Percentiles rank a stretch among this genome's conserved stretches.
Conservation (phyloP, 129 eudicot species). For the Daucus carota region DNA sequence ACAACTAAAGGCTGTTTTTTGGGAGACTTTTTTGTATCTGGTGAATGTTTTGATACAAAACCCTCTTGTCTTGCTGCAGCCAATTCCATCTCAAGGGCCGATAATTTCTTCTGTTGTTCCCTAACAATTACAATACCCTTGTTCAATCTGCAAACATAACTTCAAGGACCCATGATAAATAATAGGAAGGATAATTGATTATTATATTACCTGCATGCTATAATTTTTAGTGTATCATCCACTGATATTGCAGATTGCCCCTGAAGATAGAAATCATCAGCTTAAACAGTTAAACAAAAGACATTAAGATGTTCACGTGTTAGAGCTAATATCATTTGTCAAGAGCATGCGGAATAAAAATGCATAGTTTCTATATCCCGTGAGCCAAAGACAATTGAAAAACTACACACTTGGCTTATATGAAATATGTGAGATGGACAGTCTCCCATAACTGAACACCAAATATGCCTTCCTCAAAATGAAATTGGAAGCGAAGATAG, state of each 20-base stretch:
- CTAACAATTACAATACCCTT: constrained; percentile 43
- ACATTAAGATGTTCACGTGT: not conserved
- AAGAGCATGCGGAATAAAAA: not conserved
- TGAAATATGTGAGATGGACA: not conserved
- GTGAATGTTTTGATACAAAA: constrained; percentile 50
- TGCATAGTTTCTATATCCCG: no score
- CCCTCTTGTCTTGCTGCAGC: constrained; percentile 82
- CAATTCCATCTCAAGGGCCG: constrained; percentile 82
- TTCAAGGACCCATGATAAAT: not conserved
- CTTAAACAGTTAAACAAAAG: not conserved
- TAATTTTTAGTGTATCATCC: constrained; percentile 76
- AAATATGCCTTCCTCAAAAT: not conserved
- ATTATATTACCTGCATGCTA: constrained; percentile 75
- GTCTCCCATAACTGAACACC: not conserved
- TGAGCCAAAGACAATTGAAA: not conserved
- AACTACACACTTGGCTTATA: not conserved
- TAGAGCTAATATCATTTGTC: not conserved
- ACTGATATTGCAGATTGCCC: constrained; percentile 80
- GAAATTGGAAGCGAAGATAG: no score
- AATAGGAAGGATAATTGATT: not conserved
- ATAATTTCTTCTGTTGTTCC: constrained; percentile 86
- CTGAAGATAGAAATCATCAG: constrained; percentile 27
- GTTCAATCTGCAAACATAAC: constrained; percentile 17
- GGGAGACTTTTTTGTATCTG: constrained; percentile 28
- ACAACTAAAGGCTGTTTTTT: constrained; percentile 59